Percentiles rank a stretch among this genome's conserved stretches.
Evolutionary conservation across 2,329 filamentous ascomycete species (phyloP).

Genomic region (Aspergillaceae sp.): DNA sequence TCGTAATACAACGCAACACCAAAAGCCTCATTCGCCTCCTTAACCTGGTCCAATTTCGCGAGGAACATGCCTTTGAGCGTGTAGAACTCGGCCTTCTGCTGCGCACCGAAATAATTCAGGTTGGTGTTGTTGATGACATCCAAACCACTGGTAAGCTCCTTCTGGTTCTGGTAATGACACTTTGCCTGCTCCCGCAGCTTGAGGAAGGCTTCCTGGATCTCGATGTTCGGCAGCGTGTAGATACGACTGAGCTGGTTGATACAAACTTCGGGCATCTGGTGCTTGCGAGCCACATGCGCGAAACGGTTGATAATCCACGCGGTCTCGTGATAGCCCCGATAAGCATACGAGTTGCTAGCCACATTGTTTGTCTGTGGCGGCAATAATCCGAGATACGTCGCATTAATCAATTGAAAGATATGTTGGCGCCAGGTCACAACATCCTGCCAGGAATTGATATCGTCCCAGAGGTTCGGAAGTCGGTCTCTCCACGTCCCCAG

Average conservation of each 20-base stretch:
- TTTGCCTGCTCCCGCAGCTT: conserved; percentile 98
- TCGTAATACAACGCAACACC: conserved; percentile 94
- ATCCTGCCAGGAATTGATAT: conserved; percentile 99
- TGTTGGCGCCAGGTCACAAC: conserved; percentile 99
- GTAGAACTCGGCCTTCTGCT: conserved; percentile 98
- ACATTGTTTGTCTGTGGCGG: conserved; percentile 72
- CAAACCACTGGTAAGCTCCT: conserved; percentile 81
- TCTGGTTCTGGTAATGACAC: conserved; percentile 93
- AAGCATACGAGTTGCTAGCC: conserved; percentile 87
- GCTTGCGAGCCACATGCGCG: conserved; percentile 93
- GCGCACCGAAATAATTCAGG: conserved; percentile 90
- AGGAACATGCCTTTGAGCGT: conserved; percentile 99
- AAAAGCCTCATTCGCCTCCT: conserved; percentile 87
- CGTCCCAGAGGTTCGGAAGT: conserved; percentile 95
- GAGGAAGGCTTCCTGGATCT: conserved; percentile 97
- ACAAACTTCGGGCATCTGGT: conserved; percentile 92
- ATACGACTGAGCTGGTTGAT: conserved; percentile 95
- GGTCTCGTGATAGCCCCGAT: conserved; percentile 95
- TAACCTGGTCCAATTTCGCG: conserved; percentile 82
- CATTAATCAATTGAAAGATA: conserved; percentile 96
- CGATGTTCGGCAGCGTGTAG: conserved; percentile 97
- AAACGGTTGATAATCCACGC: conserved; percentile 99
- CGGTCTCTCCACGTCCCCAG: conserved; percentile 93
- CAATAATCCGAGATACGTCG: conserved; percentile 77
- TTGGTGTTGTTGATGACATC: conserved; percentile 99